phyloP scores from a whole-genome alignment of 2,329 filamentous ascomycete species.

The Colletotrichum trifolii region DNA sequence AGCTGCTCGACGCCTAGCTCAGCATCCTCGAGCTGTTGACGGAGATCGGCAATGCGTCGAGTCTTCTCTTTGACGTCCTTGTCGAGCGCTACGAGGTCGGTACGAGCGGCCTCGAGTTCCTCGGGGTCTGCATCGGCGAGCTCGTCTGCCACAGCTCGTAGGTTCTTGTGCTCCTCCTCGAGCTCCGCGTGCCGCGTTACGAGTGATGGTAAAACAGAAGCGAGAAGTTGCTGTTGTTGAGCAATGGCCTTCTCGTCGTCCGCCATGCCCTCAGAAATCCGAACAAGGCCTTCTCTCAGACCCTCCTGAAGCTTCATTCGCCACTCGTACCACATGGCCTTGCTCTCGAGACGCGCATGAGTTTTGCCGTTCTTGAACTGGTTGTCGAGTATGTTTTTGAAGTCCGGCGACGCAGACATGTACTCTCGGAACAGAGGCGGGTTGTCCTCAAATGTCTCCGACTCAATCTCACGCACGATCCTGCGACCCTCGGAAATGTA shows the following conservation, averaged over 20 bases:
- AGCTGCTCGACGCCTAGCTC: constrained; percentile 72
- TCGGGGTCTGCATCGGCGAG: constrained; percentile 83
- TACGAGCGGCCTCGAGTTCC: constrained; percentile 79
- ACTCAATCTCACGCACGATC: constrained; percentile 91
- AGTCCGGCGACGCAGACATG: constrained; percentile 82
- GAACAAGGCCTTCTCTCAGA: constrained; percentile 82
- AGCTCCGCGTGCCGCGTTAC: constrained; percentile 70
- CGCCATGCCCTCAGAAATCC: constrained; percentile 81
- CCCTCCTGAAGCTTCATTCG: constrained; percentile 87
- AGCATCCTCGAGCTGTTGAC: constrained; percentile 74
- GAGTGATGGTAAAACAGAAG: constrained; percentile 74
- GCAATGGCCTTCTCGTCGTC: constrained; percentile 75
- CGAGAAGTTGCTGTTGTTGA: constrained; percentile 76
- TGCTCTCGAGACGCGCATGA: constrained; percentile 88
- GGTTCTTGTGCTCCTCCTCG: constrained; percentile 70
- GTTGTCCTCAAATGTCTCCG: constrained; percentile 88
- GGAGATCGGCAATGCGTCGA: constrained; percentile 73
- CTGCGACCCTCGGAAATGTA: constrained; percentile 94
- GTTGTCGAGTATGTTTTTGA: constrained; percentile 90
- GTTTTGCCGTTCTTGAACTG: constrained; percentile 98
- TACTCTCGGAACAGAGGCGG: constrained; percentile 94
- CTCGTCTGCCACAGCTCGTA: constrained; percentile 79
- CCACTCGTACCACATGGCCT: constrained; percentile 99
- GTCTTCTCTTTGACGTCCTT: constrained; percentile 77
- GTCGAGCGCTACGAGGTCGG: constrained; percentile 73